Evolutionary conservation across 768 basidiomycete genomes (phyloP).

Genomic region (Psilocybe sp.): DNA sequence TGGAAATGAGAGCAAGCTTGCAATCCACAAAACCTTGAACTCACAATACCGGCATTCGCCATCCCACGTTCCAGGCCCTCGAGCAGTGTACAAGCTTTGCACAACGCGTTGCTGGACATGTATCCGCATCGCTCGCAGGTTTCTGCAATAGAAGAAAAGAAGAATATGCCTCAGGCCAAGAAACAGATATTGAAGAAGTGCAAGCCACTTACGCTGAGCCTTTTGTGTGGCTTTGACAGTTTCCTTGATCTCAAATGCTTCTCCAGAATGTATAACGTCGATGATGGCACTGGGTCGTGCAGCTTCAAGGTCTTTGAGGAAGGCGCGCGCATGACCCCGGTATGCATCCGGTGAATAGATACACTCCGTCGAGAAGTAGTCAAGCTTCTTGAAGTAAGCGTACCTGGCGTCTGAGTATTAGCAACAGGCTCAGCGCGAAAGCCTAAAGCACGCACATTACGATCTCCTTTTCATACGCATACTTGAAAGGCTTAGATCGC

Average conservation of each 20-base stretch:
- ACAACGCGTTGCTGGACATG: constrained; percentile 95
- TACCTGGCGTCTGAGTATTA: constrained; percentile 57
- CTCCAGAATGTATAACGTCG: constrained; percentile 96
- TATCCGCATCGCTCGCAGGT: constrained; percentile 91
- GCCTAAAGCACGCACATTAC: constrained; percentile 69
- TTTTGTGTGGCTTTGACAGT: constrained; percentile 85
- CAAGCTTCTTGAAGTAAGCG: constrained; percentile 98
- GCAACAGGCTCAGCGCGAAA: neutral
- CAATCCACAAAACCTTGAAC: constrained; percentile 23
- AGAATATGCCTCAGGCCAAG: constrained; percentile 3
- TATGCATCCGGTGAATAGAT: constrained; percentile 99
- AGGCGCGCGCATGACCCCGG: constrained; percentile 90
- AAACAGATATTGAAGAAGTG: constrained; percentile 2
- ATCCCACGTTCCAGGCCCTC: constrained; percentile 89
- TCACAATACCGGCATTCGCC: constrained; percentile 58
- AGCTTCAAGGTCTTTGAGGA: constrained; percentile 94
- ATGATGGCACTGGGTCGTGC: constrained; percentile 94
- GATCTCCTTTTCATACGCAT: constrained; percentile 99
- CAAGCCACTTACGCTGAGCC: constrained; percentile 66
- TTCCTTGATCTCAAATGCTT: constrained; percentile 83
- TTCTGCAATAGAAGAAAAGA: constrained; percentile 44
- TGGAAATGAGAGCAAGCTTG: constrained; percentile 3
- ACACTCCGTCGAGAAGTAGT: constrained; percentile 99
- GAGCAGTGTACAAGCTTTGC: constrained; percentile 88
- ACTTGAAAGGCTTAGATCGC: constrained; percentile 99